Conservation (phyloP, 495 filamentous ascomycete species). For the Hyaloscypha hepaticicola region DNA sequence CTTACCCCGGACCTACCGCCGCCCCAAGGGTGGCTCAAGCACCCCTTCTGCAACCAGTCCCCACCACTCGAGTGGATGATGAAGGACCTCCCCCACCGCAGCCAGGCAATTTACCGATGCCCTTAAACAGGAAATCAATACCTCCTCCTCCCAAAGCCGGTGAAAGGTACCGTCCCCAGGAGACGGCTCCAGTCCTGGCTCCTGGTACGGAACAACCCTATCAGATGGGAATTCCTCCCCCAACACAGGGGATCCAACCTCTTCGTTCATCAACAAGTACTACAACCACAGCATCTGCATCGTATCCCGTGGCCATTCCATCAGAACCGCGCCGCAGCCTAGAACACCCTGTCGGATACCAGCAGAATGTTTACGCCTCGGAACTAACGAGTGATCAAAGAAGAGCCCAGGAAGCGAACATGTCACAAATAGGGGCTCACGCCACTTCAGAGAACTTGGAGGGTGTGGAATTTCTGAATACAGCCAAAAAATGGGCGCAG, state of each 20-base stretch:
- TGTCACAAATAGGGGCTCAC: slow-evolving; percentile 22
- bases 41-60: slow-evolving; percentile 28
- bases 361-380: slow-evolving; percentile 49
- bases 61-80: slow-evolving; percentile 32
- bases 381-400: slow-evolving; percentile 36
- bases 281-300: slow-evolving; percentile 23
- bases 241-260: slow-evolving; percentile 21
- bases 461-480: slow-evolving; percentile 37
- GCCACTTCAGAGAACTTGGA: slow-evolving; percentile 21
- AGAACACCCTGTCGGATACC: slow-evolving; percentile 47
- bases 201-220: slow-evolving; percentile 28
- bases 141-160: slow-evolving; percentile 53
- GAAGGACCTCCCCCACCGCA: slow-evolving; percentile 45
- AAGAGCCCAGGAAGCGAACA: slow-evolving; percentile 22
- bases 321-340: slow-evolving; percentile 28
- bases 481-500: slow-evolving; percentile 51
- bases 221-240: slow-evolving; percentile 30
- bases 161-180: slow-evolving; percentile 35
- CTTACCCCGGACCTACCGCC: slow-evolving; percentile 27
- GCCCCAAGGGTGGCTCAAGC: slow-evolving; percentile 11
- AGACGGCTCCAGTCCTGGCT: slow-evolving; percentile 22
- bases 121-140: slow-evolving; percentile 30
- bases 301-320: slow-evolving; percentile 26
- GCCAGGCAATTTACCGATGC: slow-evolving; percentile 45
- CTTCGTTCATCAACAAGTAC: slow-evolving; percentile 29